Percentiles rank a stretch among this genome's conserved stretches.
Evolutionary conservation across 257 asterid genomes (phyloP).

Genomic region (Eustoma russellianum): DNA sequence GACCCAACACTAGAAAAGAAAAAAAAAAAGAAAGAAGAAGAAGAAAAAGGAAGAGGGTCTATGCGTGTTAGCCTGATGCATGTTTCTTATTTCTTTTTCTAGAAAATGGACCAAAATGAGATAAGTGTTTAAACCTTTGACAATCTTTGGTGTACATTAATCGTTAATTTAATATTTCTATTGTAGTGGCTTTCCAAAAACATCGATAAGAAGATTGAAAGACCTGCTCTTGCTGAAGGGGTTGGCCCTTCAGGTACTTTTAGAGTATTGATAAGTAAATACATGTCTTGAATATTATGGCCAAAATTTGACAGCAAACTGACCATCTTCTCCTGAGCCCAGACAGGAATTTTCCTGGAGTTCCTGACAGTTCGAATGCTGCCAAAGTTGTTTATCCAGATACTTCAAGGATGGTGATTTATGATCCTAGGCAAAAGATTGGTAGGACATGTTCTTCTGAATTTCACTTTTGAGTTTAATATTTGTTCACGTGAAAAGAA

Average conservation of each 20-base stretch:
- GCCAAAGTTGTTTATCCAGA: conserved; percentile 74
- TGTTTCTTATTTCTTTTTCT: too few species aligned
- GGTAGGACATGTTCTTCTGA: conserved; percentile 33
- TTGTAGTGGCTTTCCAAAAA: conserved; percentile 69
- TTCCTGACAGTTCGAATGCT: conserved; percentile 35
- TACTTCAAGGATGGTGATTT: conserved; percentile 60
- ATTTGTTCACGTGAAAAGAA: neutral
- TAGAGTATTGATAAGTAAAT: neutral
- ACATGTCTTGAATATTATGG: neutral
- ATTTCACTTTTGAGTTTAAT: neutral
- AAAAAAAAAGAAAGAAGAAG: too few species aligned
- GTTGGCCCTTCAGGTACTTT: conserved; percentile 38
- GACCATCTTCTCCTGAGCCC: conserved; percentile 15
- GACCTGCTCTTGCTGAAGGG: conserved; percentile 42
- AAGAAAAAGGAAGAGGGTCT: too few species aligned
- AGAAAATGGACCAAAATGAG: too few species aligned
- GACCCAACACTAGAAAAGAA: too few species aligned
- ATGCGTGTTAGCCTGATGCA: too few species aligned
- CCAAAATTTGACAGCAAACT: conserved; percentile 3
- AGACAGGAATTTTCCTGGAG: conserved; percentile 50
- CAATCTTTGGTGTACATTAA: neutral
- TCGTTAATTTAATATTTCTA: neutral
- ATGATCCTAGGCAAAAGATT: conserved; percentile 53
- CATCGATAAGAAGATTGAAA: conserved; percentile 60
- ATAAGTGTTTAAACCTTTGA: too few species aligned